phyloP scores from a whole-genome alignment of 805 yeast species.

The Saturnispora bothae region DNA sequence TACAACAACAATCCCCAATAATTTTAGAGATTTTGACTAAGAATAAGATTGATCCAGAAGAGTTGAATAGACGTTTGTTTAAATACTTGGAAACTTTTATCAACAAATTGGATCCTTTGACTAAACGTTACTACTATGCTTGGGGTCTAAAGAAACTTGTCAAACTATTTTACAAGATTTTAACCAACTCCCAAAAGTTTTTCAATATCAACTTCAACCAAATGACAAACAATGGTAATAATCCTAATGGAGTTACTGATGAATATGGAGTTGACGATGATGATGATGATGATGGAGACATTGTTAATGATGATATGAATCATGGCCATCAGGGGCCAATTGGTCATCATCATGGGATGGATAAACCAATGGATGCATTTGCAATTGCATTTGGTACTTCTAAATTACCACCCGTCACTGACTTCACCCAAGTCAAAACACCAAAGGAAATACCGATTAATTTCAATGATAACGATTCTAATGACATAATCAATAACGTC shows the following conservation, averaged over 20 bases:
- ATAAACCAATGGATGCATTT: slow-evolving; percentile 21
- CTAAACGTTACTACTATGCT: slow-evolving; percentile 34
- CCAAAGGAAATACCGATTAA: slow-evolving; percentile 6
- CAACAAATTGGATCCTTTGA: slow-evolving; percentile 27
- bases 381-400: slow-evolving; percentile 30
- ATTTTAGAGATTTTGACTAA: slow-evolving; percentile 24
- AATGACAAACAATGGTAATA: slow-evolving; percentile 11
- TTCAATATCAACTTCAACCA: slow-evolving; percentile 25
- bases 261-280: neutral
- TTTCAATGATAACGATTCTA: neutral
- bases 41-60: slow-evolving; percentile 27
- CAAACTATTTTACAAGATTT: slow-evolving; percentile 28
- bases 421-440: slow-evolving; percentile 14
- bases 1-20: slow-evolving; percentile 28
- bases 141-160: slow-evolving; percentile 36
- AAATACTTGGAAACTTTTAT: slow-evolving; percentile 27
- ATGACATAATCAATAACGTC: neutral
- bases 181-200: slow-evolving; percentile 26
- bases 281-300: slow-evolving; percentile 1
- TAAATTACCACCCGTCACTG: slow-evolving; percentile 28
- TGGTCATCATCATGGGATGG: neutral
- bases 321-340: neutral
- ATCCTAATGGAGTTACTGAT: neutral
- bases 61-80: slow-evolving; percentile 25
- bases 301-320: neutral